phyloP scores from a whole-genome alignment of 1,284 basidiomycete genomes.

The Leccinum subfulvum region DNA sequence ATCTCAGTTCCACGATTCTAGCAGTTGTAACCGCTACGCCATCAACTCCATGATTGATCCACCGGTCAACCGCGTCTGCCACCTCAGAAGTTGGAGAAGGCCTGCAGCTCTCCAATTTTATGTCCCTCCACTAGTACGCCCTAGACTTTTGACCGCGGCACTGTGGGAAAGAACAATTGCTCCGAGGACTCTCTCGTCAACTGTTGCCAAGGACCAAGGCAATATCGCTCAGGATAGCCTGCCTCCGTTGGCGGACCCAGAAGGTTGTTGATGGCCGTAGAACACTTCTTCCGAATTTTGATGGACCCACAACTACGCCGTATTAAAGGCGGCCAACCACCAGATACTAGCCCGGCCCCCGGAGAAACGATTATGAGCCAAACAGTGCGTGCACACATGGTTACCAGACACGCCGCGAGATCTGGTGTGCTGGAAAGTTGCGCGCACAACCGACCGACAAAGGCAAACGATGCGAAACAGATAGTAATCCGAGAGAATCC shows the following conservation, averaged over 20 bases:
- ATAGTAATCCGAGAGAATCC: background rate
- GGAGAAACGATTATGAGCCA: background rate
- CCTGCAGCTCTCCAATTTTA: background rate
- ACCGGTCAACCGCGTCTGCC: background rate
- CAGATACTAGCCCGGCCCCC: background rate
- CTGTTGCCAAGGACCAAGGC: background rate
- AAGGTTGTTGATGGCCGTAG: background rate
- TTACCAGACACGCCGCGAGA: background rate
- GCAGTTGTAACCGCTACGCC: background rate
- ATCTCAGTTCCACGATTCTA: background rate
- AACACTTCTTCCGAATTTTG: background rate
- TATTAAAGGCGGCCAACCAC: background rate
- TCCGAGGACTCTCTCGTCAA: background rate
- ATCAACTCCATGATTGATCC: slow-evolving; percentile 2
- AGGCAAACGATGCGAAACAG: background rate
- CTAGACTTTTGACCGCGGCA: background rate
- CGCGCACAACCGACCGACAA: background rate
- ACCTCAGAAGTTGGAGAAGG: background rate
- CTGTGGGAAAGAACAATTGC: background rate
- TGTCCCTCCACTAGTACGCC: background rate
- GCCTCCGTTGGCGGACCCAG: background rate
- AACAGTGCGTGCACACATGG: background rate
- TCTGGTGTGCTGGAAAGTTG: background rate
- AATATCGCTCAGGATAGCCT: background rate
- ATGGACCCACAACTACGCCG: background rate